A percentile compares a stretch with the other conserved stretches of the same genome.
Evolutionary conservation across 192 early-diverging fungal genomes (phyloP).

Genomic region (Entomortierella beljakovae): DNA sequence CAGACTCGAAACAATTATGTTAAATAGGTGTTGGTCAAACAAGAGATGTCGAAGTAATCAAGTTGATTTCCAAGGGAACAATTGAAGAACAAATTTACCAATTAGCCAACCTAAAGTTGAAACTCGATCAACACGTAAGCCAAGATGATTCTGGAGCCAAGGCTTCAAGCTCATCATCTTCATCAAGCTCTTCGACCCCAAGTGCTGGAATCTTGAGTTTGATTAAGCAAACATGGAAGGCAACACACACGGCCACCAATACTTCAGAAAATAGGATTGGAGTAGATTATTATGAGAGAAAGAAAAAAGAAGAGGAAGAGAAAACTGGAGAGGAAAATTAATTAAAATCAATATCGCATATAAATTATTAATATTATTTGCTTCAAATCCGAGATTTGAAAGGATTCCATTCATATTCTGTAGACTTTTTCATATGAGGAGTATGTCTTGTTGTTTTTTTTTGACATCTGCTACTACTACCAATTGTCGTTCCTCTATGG

Average conservation of each 20-base stretch:
- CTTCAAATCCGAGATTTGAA: too few species aligned
- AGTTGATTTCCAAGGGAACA: slow-evolving; percentile 72
- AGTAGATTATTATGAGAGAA: too few species aligned
- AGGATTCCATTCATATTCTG: too few species aligned
- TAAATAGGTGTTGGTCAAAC: slow-evolving; percentile 80
- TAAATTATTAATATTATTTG: too few species aligned
- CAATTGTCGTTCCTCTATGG: too few species aligned
- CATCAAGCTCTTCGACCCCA: slow-evolving; percentile 41
- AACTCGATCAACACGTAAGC: slow-evolving; percentile 64
- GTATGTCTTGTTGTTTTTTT: too few species aligned
- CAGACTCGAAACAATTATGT: too few species aligned
- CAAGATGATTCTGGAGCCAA: slow-evolving; percentile 14
- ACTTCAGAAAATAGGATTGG: too few species aligned
- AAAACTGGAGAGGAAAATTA: not conserved
- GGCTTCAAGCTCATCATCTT: not conserved
- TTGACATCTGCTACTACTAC: too few species aligned
- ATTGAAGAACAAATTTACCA: slow-evolving; percentile 79
- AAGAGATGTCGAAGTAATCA: slow-evolving; percentile 81
- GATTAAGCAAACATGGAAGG: slow-evolving; percentile 41
- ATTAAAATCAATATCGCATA: too few species aligned
- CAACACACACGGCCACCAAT: not conserved
- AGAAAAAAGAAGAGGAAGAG: not conserved
- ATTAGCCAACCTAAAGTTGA: slow-evolving; percentile 69
- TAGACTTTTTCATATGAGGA: too few species aligned
- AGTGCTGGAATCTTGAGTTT: slow-evolving; percentile 51